These are phyloP conservation scores for Senecio squalidus DNA, from an alignment of 140 eudicot genomes.

Conservation along the genomic window DNA sequence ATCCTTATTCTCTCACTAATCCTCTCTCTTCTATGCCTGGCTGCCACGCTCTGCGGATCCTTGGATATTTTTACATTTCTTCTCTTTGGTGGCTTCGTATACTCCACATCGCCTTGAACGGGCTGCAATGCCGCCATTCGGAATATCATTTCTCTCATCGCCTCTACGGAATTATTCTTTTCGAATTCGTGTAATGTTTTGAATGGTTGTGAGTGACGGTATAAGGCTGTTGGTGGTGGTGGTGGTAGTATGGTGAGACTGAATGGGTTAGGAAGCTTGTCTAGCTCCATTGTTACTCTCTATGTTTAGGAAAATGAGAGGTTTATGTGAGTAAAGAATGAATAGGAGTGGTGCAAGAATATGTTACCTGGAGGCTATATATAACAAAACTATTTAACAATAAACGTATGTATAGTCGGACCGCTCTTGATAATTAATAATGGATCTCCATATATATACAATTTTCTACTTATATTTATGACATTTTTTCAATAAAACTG, in stretches of 20 bases:
- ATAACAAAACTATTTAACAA: slow-evolving; percentile 1
- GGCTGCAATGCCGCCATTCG: slow-evolving; percentile 37
- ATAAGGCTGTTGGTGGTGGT: background rate
- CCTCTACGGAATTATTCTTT: slow-evolving; percentile 9
- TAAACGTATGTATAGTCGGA: background rate
- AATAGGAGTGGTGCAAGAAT: slow-evolving; percentile 17
- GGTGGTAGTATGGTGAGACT: slow-evolving; percentile 2
- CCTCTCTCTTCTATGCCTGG: slow-evolving; percentile 43
- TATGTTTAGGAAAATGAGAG: slow-evolving; percentile 11
- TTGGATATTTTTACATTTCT: slow-evolving; percentile 37
- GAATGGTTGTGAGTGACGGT: background rate
- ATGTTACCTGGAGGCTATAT: slow-evolving; percentile 31
- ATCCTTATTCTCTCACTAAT: slow-evolving; percentile 35
- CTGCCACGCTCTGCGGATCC: slow-evolving; percentile 41
- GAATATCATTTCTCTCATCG: slow-evolving; percentile 41
- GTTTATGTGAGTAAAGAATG: slow-evolving; percentile 10
- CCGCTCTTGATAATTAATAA: background rate
- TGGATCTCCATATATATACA: no score
- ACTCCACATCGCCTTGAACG: slow-evolving; percentile 32
- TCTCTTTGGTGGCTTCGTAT: slow-evolving; percentile 32
- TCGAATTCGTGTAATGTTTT: background rate
- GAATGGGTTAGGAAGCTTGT: slow-evolving; percentile 30
- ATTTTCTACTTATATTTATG: no score
- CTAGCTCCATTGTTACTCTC: slow-evolving; percentile 24
- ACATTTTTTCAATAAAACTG: no score